Evolutionary conservation across 805 yeast species (phyloP).

Genomic region (Candida tammaniensis): DNA sequence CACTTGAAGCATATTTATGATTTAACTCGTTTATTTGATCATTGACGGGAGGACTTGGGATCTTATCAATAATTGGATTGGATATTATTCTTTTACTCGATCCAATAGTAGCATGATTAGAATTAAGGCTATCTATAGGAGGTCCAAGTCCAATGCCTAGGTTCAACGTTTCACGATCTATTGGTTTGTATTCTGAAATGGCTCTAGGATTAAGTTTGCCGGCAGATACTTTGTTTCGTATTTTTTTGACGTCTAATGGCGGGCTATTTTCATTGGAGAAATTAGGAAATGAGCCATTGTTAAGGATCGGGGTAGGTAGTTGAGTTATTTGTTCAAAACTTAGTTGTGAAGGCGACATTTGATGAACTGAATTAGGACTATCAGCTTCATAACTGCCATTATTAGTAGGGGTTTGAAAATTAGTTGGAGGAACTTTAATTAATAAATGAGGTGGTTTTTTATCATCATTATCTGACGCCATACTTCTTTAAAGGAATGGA

Average conservation of each 20-base stretch:
- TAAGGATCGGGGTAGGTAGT: constrained; percentile 45
- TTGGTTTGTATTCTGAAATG: constrained; percentile 37
- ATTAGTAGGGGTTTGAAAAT: neutral
- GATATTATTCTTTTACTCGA: constrained; percentile 21
- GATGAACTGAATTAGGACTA: neutral
- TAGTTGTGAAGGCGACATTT: constrained; percentile 6
- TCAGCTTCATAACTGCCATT: neutral
- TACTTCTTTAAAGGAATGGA: too few relatives aligned
- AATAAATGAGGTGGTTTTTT: constrained; percentile 3
- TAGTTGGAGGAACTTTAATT: constrained; percentile 3
- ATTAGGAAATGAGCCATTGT: constrained; percentile 18
- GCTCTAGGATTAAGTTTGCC: constrained; percentile 19
- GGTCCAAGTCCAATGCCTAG: neutral
- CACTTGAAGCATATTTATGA: neutral
- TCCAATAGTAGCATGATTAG: too few relatives aligned
- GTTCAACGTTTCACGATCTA: constrained; percentile 16
- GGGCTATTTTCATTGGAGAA: constrained; percentile 12
- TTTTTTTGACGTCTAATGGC: constrained; percentile 5
- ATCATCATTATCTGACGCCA: constrained; percentile 1
- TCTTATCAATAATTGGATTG: constrained; percentile 19
- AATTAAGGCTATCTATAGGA: constrained; percentile 1
- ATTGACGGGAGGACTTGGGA: constrained; percentile 6
- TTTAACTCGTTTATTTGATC: neutral
- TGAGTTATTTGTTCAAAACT: constrained; percentile 24
- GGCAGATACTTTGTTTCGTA: constrained; percentile 2